Conservation (phyloP, 2,329 filamentous ascomycete genomes). For the Pyrenochaeta sp. region DNA sequence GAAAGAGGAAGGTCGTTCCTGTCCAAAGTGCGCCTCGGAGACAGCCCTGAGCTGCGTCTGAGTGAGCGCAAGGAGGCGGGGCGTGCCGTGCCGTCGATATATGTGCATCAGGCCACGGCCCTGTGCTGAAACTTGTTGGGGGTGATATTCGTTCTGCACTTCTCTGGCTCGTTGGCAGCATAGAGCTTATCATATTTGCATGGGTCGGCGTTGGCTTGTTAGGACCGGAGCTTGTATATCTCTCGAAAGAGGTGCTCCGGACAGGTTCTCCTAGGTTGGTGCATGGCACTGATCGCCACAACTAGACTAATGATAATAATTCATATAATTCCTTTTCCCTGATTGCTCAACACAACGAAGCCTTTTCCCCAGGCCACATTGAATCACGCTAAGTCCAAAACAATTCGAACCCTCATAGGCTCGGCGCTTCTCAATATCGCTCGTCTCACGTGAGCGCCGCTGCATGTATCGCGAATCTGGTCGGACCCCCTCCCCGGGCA, state of each 20-base stretch:
- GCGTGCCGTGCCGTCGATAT: not conserved
- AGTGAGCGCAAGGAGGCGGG: not conserved
- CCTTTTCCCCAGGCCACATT: too few relatives aligned
- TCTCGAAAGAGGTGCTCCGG: too few relatives aligned
- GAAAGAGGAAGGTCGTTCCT: too few relatives aligned
- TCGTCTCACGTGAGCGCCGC: constrained; percentile 9
- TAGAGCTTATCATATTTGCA: constrained; percentile 1
- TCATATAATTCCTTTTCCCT: not conserved
- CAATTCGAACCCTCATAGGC: not conserved
- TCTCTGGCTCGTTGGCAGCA: not conserved
- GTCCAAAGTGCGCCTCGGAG: too few relatives aligned
- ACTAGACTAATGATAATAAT: constrained; percentile 1
- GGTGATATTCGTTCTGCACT: too few relatives aligned
- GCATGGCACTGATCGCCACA: too few relatives aligned
- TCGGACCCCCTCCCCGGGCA: too few relatives aligned
- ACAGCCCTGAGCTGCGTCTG: too few relatives aligned
- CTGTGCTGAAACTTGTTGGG: constrained; percentile 1
- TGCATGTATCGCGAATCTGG: constrained; percentile 3
- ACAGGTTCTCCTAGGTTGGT: too few relatives aligned
- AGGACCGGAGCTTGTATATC: not conserved
- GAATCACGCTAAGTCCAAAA: too few relatives aligned
- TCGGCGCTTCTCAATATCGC: not conserved
- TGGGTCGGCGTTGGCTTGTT: constrained; percentile 5
- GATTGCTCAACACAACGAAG: too few relatives aligned
- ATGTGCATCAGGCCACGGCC: too few relatives aligned